phyloP scores from a whole-genome alignment of 176 grass and related monocot species.

The Saccharum officinarum region DNA sequence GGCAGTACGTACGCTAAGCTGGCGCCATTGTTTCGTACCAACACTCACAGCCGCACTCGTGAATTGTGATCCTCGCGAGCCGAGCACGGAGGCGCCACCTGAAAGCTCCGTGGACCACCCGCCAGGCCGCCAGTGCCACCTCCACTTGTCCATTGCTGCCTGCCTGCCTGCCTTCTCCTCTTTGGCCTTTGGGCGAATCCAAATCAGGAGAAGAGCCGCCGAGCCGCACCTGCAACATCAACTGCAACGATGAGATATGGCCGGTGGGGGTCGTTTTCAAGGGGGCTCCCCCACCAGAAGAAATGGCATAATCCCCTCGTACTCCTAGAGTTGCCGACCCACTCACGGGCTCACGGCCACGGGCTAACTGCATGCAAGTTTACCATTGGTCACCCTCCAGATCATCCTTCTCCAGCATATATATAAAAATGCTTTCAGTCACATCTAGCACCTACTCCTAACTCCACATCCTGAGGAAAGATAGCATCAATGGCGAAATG shows the following conservation, averaged over 20 bases:
- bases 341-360: background rate
- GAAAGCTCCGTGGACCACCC: background rate
- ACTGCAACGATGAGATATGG: constrained; percentile 5
- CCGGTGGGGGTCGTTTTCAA: background rate
- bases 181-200: constrained; percentile 23
- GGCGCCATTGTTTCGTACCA: constrained; percentile 24
- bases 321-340: background rate
- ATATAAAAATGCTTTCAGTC: background rate
- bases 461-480: background rate
- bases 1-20: background rate
- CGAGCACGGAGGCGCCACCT: background rate
- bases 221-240: background rate
- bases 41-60: background rate
- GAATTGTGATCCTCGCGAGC: background rate
- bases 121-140: constrained; percentile 23
- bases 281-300: background rate
- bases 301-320: background rate
- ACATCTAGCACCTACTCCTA: background rate
- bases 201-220: background rate
- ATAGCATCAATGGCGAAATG: background rate
- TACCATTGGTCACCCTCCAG: background rate
- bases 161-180: background rate
- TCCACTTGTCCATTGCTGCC: background rate
- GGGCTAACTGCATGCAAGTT: background rate
- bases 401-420: background rate